Base-by-base conservation (phyloP, 139 green algal genomes). In the Tetradesmus lagerheimii region DNA sequence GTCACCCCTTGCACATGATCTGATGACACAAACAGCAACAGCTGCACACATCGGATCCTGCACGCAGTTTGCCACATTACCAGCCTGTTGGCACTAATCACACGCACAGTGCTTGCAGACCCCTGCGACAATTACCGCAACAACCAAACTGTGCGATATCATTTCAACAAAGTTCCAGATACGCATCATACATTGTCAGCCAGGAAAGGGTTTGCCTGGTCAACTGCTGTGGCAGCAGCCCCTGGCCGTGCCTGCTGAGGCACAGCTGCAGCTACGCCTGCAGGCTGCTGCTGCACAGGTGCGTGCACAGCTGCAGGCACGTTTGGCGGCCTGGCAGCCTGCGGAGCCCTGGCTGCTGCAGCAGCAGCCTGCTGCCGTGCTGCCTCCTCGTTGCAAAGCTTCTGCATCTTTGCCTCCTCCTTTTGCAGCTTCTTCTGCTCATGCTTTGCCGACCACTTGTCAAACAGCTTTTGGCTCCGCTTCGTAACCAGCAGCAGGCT, bases 381-480 rank as follows among this genome's bases (percentile, higher is more conserved):
- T 4, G 57, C 43, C 20, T 77, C 34, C 53, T 77, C 47, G 27
- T 11, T 50, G 57, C 20, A 71, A 5, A 71, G 18, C 20, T 78
- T 57, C 34, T 23, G 27, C 35, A 47, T 35, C 34, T 86, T 86
- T n/a, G 45, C 45, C 16, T 47, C 43, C 20, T 85, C 20, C 41
- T 43, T 62, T 43, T 85, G 79, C 62, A 81, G 23, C 31, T 80
- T 80, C 38, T 39, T 80, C 1, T 35, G 4, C 64, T 62, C 47
- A 14, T 66, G 37, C 35, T 80, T 80, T 2, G 62, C 83, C 20
- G 29, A 64, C 38, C 39, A 88, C n/a, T 84, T 89, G 85, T 83
- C 74, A 43, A 89, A 89, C 31, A 84, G 31, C 29, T 74, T 45
- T 31, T 89, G 71, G 45, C 71, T 84, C 8, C 41, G 80, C 4